phyloP scores from a whole-genome alignment of 139 green algal genomes.

The Volvox africanus region DNA sequence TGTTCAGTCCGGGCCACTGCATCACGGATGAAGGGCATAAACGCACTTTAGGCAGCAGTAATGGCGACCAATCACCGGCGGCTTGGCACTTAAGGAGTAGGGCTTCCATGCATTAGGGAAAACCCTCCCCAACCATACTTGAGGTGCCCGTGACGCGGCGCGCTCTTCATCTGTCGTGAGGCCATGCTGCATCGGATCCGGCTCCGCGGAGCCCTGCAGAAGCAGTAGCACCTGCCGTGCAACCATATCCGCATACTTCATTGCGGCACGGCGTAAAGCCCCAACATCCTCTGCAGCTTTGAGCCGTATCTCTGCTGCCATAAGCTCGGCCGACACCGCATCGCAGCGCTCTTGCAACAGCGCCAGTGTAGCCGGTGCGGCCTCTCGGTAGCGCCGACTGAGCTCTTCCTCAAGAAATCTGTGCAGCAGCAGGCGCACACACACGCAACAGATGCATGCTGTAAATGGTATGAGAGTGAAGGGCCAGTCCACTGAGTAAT shows the following conservation, averaged over 20 bases:
- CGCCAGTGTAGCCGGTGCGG: constrained; percentile 86
- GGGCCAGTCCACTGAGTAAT: too few species aligned
- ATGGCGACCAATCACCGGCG: not conserved
- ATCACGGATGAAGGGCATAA: not conserved
- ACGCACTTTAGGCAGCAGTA: not conserved
- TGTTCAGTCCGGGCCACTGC: constrained; percentile 77
- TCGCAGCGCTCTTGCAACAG: constrained; percentile 90
- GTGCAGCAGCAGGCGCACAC: not conserved
- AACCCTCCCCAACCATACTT: not conserved
- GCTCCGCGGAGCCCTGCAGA: constrained; percentile 77
- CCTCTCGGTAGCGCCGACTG: constrained; percentile 84
- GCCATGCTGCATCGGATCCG: constrained; percentile 84
- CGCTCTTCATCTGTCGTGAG: constrained; percentile 87
- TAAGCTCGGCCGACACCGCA: constrained; percentile 73
- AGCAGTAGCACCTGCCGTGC: constrained; percentile 67
- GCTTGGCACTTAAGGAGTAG: not conserved
- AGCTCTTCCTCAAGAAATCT: constrained; percentile 92
- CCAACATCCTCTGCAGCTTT: constrained; percentile 80
- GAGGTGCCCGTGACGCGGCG: constrained; percentile 37
- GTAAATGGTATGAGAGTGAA: too few species aligned
- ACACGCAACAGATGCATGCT: not conserved
- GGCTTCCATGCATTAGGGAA: not conserved
- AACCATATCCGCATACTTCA: constrained; percentile 55
- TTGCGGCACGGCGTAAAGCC: constrained; percentile 35
- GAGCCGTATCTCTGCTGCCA: constrained; percentile 75